A percentile compares a stretch with the other conserved stretches of the same genome.
Conservation (phyloP, 495 filamentous ascomycete genomes). For the Terfezia claveryi region DNA sequence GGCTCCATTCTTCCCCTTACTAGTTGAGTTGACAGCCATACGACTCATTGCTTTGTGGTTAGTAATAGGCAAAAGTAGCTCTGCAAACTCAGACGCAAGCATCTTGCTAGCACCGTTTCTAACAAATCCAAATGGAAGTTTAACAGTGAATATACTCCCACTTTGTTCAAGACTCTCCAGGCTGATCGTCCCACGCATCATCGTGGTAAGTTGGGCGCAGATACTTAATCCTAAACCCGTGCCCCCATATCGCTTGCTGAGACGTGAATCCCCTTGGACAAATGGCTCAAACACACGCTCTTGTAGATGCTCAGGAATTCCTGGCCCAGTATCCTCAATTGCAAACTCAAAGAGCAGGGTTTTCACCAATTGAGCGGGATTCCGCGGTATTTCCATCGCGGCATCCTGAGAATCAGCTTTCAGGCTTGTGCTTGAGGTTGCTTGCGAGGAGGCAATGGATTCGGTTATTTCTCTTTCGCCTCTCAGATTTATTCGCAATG, state of each 20-base stretch:
- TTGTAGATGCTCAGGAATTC: slow-evolving; percentile 58
- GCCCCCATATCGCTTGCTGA: slow-evolving; percentile 77
- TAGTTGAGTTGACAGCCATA: slow-evolving; percentile 5
- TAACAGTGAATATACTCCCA: slow-evolving; percentile 65
- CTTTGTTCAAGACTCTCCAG: slow-evolving; percentile 50
- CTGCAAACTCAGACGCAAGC: slow-evolving; percentile 9
- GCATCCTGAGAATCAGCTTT: not conserved
- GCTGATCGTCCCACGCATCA: slow-evolving; percentile 61
- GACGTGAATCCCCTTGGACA: slow-evolving; percentile 68
- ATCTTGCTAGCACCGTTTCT: slow-evolving; percentile 36
- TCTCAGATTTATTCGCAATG: slow-evolving; percentile 48
- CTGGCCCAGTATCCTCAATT: slow-evolving; percentile 73
- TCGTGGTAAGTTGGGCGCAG: slow-evolving; percentile 56
- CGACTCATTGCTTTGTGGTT: slow-evolving; percentile 2
- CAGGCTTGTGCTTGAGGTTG: slow-evolving; percentile 24
- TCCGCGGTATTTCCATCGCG: too few relatives aligned
- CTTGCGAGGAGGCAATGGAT: slow-evolving; percentile 11
- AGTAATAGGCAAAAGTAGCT: not conserved
- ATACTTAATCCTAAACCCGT: slow-evolving; percentile 84
- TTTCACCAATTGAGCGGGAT: too few relatives aligned
- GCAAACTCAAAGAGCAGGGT: slow-evolving; percentile 50
- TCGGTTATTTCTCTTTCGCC: slow-evolving; percentile 25
- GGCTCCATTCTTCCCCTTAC: not conserved
- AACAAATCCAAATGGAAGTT: slow-evolving; percentile 58
- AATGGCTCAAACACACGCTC: slow-evolving; percentile 81